Evolutionary conservation across 208 protist species (phyloP).

Genomic region (Porcisia deanei): DNA sequence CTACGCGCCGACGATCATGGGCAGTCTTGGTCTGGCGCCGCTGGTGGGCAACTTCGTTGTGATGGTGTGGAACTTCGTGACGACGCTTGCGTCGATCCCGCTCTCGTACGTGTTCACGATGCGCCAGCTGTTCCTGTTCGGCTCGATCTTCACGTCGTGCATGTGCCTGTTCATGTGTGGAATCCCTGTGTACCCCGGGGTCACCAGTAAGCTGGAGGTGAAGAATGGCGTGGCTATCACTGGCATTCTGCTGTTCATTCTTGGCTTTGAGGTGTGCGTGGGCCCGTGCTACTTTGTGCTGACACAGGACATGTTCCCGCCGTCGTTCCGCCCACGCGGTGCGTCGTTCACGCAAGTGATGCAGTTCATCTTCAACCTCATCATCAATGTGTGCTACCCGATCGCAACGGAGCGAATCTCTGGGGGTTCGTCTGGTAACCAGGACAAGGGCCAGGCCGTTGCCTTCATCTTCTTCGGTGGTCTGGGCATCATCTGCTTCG

Average conservation of each 20-base stretch:
- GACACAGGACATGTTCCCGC: slow-evolving; percentile 83
- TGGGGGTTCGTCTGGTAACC: slow-evolving; percentile 74
- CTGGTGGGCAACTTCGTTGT: slow-evolving; percentile 82
- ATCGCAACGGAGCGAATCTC: slow-evolving; percentile 79
- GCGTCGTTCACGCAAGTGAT: slow-evolving; percentile 62
- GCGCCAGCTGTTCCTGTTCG: slow-evolving; percentile 70
- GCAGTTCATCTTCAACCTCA: slow-evolving; percentile 88
- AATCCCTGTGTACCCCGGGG: slow-evolving; percentile 78
- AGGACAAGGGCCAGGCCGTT: slow-evolving; percentile 88
- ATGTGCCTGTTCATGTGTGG: slow-evolving; percentile 83
- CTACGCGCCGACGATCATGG: slow-evolving; percentile 84
- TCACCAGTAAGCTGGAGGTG: slow-evolving; percentile 32
- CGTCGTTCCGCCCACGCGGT: slow-evolving; percentile 72
- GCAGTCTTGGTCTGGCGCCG: slow-evolving; percentile 55
- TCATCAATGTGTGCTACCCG: slow-evolving; percentile 90
- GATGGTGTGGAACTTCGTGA: slow-evolving; percentile 90
- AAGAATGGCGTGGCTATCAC: slow-evolving; percentile 76
- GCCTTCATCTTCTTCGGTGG: slow-evolving; percentile 88
- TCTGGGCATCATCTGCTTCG: slow-evolving; percentile 66
- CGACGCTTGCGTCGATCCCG: slow-evolving; percentile 70
- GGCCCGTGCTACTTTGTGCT: slow-evolving; percentile 86
- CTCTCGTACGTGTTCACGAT: slow-evolving; percentile 69
- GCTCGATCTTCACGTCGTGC: slow-evolving; percentile 56
- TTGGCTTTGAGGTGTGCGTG: slow-evolving; percentile 70
- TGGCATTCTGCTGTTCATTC: slow-evolving; percentile 84